Percentiles rank a stretch among this genome's conserved stretches.
Conservation (phyloP, 805 yeast species). For the Candida gorgasii region DNA sequence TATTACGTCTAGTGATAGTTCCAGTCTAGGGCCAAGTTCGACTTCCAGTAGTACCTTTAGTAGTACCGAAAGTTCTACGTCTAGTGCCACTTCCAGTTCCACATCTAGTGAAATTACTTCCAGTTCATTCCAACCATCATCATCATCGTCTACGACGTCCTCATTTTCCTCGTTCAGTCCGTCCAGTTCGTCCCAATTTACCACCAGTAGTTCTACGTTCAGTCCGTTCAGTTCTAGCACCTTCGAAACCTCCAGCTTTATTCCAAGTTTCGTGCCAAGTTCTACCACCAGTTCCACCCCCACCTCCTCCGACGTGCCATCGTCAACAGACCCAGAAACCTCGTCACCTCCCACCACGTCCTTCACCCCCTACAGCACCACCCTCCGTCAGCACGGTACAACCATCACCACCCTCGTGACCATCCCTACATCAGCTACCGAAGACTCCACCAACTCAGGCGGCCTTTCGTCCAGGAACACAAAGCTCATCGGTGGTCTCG, state of each 20-base stretch:
- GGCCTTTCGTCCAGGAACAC: constrained; percentile 25
- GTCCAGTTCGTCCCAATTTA: constrained; percentile 5
- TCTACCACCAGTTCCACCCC: constrained; percentile 8
- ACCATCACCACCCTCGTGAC: constrained; percentile 43
- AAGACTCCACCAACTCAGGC: constrained; percentile 15
- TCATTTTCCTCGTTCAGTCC: not conserved
- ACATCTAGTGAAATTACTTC: not conserved
- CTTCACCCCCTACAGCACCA: constrained; percentile 16
- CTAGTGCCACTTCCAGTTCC: not conserved
- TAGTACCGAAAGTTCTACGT: not conserved
- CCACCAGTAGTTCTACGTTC: constrained; percentile 1
- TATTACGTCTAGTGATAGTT: no score
- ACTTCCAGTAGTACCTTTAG: not conserved
- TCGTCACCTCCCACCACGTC: constrained; percentile 6
- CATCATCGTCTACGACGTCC: no score
- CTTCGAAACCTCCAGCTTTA: not conserved
- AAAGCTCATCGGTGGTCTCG: constrained; percentile 45
- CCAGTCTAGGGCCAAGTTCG: no score
- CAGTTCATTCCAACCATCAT: not conserved
- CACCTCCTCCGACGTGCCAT: not conserved
- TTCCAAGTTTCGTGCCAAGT: constrained; percentile 1
- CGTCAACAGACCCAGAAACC: constrained; percentile 6
- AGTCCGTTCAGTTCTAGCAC: constrained; percentile 1
- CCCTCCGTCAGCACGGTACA: constrained; percentile 24
- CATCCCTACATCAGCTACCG: constrained; percentile 29